A percentile compares a stretch with the other conserved stretches of the same genome.
phyloP scores from a whole-genome alignment of 1,139 yeast species.

The Blastobotrys malaysiensis region DNA sequence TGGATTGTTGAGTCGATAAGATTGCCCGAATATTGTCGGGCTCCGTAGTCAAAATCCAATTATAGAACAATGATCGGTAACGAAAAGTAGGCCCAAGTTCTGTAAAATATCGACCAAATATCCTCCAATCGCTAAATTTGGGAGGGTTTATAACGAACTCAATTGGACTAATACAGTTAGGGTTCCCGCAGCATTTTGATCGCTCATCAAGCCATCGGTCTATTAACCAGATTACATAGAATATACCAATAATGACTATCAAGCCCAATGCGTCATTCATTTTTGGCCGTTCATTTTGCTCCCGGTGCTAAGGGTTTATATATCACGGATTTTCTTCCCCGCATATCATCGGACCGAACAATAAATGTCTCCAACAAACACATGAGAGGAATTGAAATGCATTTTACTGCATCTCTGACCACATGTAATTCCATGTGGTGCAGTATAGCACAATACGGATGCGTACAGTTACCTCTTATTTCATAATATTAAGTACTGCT shows the following conservation, averaged over 20 bases:
- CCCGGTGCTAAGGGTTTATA: not conserved
- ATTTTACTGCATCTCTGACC: not conserved
- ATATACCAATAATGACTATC: not conserved
- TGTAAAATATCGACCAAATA: constrained; percentile 1
- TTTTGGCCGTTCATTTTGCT: not conserved
- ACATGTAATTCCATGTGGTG: not conserved
- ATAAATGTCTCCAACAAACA: not conserved
- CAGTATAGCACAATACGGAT: not conserved
- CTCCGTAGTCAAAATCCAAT: constrained; percentile 36
- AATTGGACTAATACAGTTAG: not conserved
- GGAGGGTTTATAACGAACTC: not conserved
- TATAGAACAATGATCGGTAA: constrained; percentile 1
- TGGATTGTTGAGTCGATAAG: constrained; percentile 40
- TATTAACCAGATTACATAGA: not conserved
- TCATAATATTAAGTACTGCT: not conserved
- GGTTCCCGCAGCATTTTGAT: not conserved
- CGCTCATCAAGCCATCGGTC: not conserved
- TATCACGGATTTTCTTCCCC: not conserved
- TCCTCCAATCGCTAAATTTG: constrained; percentile 4
- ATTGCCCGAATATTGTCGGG: constrained; percentile 42
- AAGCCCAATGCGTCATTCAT: not conserved
- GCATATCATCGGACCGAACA: not conserved
- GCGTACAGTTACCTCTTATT: not conserved
- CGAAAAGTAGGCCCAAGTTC: constrained; percentile 5
- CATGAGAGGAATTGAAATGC: not conserved